Conservation (phyloP, 163 green algal genomes). For the Prototheca wickerhamii region DNA sequence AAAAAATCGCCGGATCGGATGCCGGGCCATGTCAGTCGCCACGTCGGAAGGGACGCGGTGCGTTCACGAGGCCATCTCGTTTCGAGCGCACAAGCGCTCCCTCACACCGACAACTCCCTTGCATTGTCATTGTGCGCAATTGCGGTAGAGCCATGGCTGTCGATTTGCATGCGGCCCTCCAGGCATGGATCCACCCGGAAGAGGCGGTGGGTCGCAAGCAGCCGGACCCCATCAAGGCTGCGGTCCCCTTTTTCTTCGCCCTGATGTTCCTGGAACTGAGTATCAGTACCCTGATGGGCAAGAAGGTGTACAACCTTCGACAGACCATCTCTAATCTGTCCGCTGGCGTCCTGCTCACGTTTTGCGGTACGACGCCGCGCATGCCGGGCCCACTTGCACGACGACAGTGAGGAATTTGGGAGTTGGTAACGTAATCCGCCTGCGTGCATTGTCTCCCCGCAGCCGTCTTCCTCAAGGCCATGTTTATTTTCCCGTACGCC, state of each 20-base stretch:
- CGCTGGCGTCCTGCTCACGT: slow-evolving; percentile 1
- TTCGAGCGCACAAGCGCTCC: too few relatives aligned
- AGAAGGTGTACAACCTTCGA: slow-evolving; percentile 15
- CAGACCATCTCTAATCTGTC: slow-evolving; percentile 14
- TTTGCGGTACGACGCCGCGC: background rate
- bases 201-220: background rate
- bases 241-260: background rate
- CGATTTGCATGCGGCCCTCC: background rate
- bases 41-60: too few relatives aligned
- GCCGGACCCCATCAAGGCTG: background rate
- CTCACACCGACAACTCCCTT: background rate
- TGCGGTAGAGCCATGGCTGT: too few relatives aligned
- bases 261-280: slow-evolving; percentile 3
- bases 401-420: slow-evolving; percentile 11
- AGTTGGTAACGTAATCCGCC: background rate
- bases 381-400: too few relatives aligned
- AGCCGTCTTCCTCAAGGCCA: slow-evolving; percentile 17
- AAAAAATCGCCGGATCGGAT: too few relatives aligned
- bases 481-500: slow-evolving; percentile 14
- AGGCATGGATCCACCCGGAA: background rate
- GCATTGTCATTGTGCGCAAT: background rate
- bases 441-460: background rate
- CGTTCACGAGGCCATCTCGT: too few relatives aligned
- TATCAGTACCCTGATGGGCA: background rate
- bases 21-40: too few relatives aligned